Evolutionary conservation across 1,139 yeast species (phyloP), one percentile per base, ranked within the genome.

Genomic region (Kodamaea fungicola): DNA sequence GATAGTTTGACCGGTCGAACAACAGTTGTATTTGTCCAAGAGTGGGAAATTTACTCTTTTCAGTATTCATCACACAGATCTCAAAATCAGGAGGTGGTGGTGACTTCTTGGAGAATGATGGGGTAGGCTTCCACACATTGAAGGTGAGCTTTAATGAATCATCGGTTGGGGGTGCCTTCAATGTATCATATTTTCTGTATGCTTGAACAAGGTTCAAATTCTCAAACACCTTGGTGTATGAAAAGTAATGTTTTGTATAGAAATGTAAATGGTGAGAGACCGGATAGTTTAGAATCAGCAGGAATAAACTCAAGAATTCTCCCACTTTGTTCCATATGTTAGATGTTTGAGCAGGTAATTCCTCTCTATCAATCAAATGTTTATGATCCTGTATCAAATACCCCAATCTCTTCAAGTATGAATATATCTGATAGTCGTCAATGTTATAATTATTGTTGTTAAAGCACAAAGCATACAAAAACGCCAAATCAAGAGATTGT

Each of bases 51-150:
- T 57, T 55, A 7, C 61, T 49, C 8, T 59, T 57, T 19, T 74
- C 67, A 1, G 83, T 74, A 42, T 79, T 76, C 4, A 76, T 65
- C 0, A 88, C 78, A 2, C 77, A 70, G 1, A 90, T 59, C 46
- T 83, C 88, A 52, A 78, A 90, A 55, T 90, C 92, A 1, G 97
- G 95, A 1, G 54, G 45, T 0, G 62, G 60, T 0, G 87, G 84
- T 23, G 57, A 54, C 31, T 78, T 80, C 52, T 89, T 89, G 40
- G 80, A 80, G 60, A 86, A 90, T 7, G 57, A 60, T 0, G 83
- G 76, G 2, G 73, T 67, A 0, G 97, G 97, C 57, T 86, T 89
- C 97, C 97, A 90, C 1, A 87, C 87, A 50, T 84, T 73, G 50
- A 71, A 89, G 1, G 71, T 61, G 16, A 24, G 34, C 12, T 19